Percentiles rank a stretch among this genome's conserved stretches.
Conservation (phyloP, 306 rosid species). For the Crotalaria pallida region DNA sequence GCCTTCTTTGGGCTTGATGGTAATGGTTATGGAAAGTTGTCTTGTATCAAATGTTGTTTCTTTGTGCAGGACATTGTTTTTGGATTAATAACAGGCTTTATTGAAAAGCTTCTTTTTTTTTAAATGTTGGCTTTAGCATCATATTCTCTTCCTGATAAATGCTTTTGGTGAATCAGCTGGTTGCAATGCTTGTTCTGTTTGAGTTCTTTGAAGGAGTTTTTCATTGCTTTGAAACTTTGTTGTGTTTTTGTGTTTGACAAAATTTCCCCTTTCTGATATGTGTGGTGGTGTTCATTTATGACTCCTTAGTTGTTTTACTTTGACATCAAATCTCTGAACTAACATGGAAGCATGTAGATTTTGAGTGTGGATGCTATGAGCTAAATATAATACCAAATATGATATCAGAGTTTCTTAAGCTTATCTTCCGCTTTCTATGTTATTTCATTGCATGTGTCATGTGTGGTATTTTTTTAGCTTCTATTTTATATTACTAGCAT, state of each 20-base stretch:
- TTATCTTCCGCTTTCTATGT: background rate
- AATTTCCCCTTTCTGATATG: background rate
- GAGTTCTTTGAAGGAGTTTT: background rate
- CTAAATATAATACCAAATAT: slow-evolving; percentile 5
- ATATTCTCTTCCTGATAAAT: background rate
- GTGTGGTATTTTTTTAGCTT: too few relatives aligned
- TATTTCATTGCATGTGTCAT: background rate
- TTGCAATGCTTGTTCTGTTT: slow-evolving; percentile 21
- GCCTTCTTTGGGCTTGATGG: slow-evolving; percentile 34
- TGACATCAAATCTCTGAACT: slow-evolving; percentile 4
- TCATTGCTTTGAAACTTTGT: background rate
- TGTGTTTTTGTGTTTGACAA: background rate
- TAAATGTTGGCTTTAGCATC: slow-evolving; percentile 1
- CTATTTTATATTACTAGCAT: background rate
- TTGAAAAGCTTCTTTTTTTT: background rate
- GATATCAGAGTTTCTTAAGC: background rate
- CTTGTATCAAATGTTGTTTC: slow-evolving; percentile 1
- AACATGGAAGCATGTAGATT: slow-evolving; percentile 1
- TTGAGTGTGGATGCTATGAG: background rate
- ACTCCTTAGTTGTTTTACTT: background rate
- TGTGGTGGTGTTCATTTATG: background rate
- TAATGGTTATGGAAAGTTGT: background rate
- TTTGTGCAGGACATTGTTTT: background rate
- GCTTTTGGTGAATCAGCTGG: background rate
- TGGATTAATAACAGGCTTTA: background rate